Percentiles rank a stretch among this genome's conserved stretches.
phyloP scores from a whole-genome alignment of 345 rosid species.

The Hypericum perforatum region DNA sequence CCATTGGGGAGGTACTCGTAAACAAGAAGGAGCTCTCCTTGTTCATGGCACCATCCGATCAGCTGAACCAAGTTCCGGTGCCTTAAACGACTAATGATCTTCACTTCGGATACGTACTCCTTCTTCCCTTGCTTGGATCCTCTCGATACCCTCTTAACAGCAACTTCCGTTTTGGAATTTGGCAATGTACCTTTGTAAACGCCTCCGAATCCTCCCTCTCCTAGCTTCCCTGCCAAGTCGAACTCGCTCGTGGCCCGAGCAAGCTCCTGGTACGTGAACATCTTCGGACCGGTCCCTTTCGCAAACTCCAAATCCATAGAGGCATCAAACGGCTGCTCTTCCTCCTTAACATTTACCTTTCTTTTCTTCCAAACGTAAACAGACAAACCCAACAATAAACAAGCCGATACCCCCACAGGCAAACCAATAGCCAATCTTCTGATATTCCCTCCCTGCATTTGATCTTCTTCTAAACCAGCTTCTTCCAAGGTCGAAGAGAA shows the following conservation, averaged over 20 bases:
- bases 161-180: conserved; percentile 10
- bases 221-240: conserved; percentile 12
- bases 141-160: conserved; percentile 17
- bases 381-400: conserved; percentile 1
- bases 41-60: conserved; percentile 24
- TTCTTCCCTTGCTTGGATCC: conserved; percentile 19
- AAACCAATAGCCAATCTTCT: conserved; percentile 7
- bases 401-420: conserved; percentile 5
- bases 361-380: conserved; percentile 5
- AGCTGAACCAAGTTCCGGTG: conserved; percentile 21
- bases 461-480: neutral
- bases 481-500: conserved; percentile 13
- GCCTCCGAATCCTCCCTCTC: conserved; percentile 26
- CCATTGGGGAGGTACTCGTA: conserved; percentile 18
- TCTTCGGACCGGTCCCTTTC: conserved; percentile 21
- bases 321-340: conserved; percentile 3
- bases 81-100: conserved; percentile 16
- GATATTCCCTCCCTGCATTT: neutral
- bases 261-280: conserved; percentile 15
- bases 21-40: conserved; percentile 15
- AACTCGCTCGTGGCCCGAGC: conserved; percentile 14
- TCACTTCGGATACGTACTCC: conserved; percentile 20
- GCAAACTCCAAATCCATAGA: conserved; percentile 19
- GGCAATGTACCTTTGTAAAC: conserved; percentile 16
- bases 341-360: neutral